phyloP scores from a whole-genome alignment of 164 flowering plant species.

The Santalum album region DNA sequence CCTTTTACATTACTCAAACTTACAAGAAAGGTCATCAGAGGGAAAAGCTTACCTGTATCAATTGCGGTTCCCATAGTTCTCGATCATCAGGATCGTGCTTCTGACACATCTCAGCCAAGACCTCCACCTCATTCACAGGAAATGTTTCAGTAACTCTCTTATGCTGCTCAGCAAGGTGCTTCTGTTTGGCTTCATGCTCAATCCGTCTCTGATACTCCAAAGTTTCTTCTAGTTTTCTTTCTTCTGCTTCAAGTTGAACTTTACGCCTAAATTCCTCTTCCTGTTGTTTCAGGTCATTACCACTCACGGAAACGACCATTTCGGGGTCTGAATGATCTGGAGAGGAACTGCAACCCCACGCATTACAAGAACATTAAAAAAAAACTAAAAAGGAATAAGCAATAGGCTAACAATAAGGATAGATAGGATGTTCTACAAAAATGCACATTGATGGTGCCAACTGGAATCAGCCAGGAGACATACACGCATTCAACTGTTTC shows the following conservation, averaged over 20 bases:
- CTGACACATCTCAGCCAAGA: constrained; percentile 8
- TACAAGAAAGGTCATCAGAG: neutral
- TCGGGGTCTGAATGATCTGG: constrained; percentile 30
- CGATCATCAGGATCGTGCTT: constrained; percentile 10
- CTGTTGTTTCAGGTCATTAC: constrained; percentile 32
- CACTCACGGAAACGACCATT: constrained; percentile 17
- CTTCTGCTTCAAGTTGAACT: constrained; percentile 92
- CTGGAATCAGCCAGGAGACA: constrained; percentile 9
- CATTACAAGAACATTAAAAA: constrained; percentile 1
- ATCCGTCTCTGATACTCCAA: constrained; percentile 86
- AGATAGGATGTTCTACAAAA: neutral
- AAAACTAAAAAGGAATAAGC: neutral
- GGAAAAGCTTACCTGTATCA: constrained; percentile 2
- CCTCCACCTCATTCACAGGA: constrained; percentile 22
- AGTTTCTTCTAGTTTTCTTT: constrained; percentile 86
- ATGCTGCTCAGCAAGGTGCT: constrained; percentile 82
- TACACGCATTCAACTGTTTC: constrained; percentile 42
- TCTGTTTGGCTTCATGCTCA: constrained; percentile 87
- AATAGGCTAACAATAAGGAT: constrained; percentile 1
- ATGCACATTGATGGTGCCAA: neutral
- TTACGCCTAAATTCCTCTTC: constrained; percentile 68
- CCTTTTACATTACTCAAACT: neutral
- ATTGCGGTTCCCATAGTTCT: constrained; percentile 10
- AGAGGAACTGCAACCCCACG: constrained; percentile 34
- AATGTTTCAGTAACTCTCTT: constrained; percentile 29